These are phyloP conservation scores for Fusarium tjaetaba DNA, from an alignment of 2,329 filamentous ascomycete species.

Conservation along the genomic window DNA sequence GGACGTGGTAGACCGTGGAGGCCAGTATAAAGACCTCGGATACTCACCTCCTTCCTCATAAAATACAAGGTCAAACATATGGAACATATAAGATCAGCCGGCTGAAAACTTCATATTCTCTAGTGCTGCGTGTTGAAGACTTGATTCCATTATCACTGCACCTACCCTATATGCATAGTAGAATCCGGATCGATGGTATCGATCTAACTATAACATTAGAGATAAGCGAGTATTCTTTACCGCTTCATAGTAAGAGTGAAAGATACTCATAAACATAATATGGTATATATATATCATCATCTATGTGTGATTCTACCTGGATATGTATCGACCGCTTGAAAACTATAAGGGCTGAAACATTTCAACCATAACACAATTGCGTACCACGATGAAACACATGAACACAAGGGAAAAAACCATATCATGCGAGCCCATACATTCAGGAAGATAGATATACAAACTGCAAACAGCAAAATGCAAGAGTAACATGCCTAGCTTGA, in stretches of 20 bases:
- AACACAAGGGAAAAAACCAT: not conserved
- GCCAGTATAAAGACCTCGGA: not conserved
- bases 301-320: not conserved
- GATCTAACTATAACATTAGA: not conserved
- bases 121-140: no score
- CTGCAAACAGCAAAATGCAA: not conserved
- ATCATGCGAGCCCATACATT: no score
- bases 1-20: no score
- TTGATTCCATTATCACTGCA: not conserved
- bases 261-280: rapidly evolving
- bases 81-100: not conserved
- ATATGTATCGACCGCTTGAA: no score
- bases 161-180: not conserved
- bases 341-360: not conserved
- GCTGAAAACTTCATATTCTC: no score
- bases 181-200: not conserved
- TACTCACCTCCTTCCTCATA: no score
- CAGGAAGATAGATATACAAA: not conserved
- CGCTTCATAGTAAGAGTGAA: not conserved
- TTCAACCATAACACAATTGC: no score
- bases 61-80: not conserved
- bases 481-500: not conserved
- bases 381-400: not conserved
- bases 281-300: not conserved
- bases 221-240: not conserved